Evolutionary conservation across 2,329 filamentous ascomycete species (phyloP).

Genomic region (Epichloe hybrida): DNA sequence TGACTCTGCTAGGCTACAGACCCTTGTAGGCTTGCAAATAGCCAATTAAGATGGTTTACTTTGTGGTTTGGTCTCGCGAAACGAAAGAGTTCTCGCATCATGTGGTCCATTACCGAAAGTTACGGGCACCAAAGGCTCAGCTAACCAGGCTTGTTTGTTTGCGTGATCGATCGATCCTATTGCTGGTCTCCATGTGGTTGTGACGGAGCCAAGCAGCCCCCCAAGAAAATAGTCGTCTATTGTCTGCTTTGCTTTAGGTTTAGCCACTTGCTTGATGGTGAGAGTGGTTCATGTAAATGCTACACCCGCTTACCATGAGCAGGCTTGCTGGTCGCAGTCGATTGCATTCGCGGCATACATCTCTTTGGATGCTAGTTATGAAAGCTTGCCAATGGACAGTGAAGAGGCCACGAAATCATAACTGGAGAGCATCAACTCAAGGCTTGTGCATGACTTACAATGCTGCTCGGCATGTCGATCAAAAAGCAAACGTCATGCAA

Average conservation of each 20-base stretch:
- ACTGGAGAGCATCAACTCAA: not conserved
- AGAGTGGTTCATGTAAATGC: not conserved
- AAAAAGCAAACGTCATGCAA: not conserved
- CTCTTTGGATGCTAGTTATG: not conserved
- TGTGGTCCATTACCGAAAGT: not conserved
- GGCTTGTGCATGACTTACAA: not conserved
- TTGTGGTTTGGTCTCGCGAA: not conserved
- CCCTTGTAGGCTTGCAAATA: not conserved
- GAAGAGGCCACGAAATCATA: not conserved
- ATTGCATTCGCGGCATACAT: not conserved
- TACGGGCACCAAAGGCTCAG: not conserved
- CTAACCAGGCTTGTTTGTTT: not conserved
- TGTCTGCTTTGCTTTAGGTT: not conserved
- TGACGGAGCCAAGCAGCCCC: not conserved
- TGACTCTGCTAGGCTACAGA: not conserved
- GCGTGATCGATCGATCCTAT: not conserved
- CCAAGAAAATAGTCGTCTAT: not conserved
- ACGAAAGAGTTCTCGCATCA: not conserved
- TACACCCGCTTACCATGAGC: not conserved
- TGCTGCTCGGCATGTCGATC: not conserved
- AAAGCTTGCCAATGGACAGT: not conserved
- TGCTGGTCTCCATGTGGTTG: not conserved
- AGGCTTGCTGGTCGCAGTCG: not conserved
- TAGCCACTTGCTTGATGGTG: not conserved
- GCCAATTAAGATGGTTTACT: not conserved